Evolutionary conservation across 1,139 yeast genomes (phyloP).

Genomic region (Scheffersomyces titani): DNA sequence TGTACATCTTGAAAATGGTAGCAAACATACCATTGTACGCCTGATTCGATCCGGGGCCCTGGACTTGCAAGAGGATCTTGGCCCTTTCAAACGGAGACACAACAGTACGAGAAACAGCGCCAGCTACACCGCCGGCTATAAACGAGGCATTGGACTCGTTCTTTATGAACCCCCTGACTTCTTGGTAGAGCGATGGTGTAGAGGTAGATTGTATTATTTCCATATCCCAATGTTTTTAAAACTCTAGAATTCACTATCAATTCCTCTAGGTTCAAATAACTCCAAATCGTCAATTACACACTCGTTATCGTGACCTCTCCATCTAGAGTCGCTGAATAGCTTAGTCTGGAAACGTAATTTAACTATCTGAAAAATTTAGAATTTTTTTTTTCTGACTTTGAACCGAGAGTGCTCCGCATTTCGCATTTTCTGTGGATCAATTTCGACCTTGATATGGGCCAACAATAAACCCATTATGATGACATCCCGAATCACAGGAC

Average conservation of each 20-base stretch:
- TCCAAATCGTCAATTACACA: background rate
- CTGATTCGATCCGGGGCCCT: slow-evolving; percentile 65
- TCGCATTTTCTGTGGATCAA: background rate
- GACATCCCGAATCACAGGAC: too few relatives aligned
- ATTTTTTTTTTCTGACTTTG: background rate
- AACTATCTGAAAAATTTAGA: background rate
- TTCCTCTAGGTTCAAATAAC: background rate
- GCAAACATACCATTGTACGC: slow-evolving; percentile 75
- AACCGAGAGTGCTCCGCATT: background rate
- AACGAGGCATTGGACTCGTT: slow-evolving; percentile 64
- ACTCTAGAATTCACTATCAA: background rate
- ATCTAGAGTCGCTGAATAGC: background rate
- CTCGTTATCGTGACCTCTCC: background rate
- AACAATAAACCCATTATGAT: background rate
- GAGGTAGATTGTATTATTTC: background rate
- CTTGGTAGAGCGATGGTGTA: background rate
- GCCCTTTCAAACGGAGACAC: slow-evolving; percentile 96
- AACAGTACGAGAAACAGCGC: slow-evolving; percentile 88
- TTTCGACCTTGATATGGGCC: background rate
- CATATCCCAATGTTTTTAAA: background rate
- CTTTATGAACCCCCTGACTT: slow-evolving; percentile 35
- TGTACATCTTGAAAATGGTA: slow-evolving; percentile 77
- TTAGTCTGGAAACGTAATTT: background rate
- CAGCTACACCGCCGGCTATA: slow-evolving; percentile 66
- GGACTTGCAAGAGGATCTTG: slow-evolving; percentile 87